Conservation (phyloP, 108 stramenopile genomes). For the Cyclotella kingstonii region DNA sequence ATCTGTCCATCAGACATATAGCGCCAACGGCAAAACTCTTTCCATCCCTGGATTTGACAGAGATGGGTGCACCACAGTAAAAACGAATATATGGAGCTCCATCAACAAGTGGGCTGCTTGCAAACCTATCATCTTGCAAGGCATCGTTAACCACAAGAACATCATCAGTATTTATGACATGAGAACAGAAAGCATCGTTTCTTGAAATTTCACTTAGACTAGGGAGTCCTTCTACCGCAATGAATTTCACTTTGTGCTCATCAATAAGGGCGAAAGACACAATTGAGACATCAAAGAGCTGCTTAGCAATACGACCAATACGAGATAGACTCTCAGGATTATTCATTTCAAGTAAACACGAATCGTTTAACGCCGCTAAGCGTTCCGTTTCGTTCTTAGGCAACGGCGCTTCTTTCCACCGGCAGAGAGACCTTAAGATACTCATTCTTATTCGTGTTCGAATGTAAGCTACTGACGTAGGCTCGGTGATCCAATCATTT, state of each 20-base stretch:
- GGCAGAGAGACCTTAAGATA: not conserved
- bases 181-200: constrained; percentile 62
- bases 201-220: constrained; percentile 48
- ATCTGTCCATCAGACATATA: constrained; percentile 2
- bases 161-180: constrained; percentile 42
- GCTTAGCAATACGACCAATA: constrained; percentile 6
- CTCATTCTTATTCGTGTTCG: constrained; percentile 17
- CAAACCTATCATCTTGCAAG: constrained; percentile 61
- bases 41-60: not conserved
- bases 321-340: constrained; percentile 2
- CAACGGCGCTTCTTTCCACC: not conserved
- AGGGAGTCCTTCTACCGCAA: constrained; percentile 34
- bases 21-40: not conserved
- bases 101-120: constrained; percentile 61
- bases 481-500: constrained; percentile 9
- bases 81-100: constrained; percentile 66
- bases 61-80: constrained; percentile 54
- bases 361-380: not conserved
- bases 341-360: not conserved
- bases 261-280: constrained; percentile 30
- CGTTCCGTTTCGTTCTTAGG: constrained; percentile 4
- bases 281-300: constrained; percentile 1
- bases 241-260: constrained; percentile 42
- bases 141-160: constrained; percentile 58
- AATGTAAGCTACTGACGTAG: constrained; percentile 1